phyloP scores from a whole-genome alignment of 371 early-diverging fungal species.

The Chytridium lagenaria region DNA sequence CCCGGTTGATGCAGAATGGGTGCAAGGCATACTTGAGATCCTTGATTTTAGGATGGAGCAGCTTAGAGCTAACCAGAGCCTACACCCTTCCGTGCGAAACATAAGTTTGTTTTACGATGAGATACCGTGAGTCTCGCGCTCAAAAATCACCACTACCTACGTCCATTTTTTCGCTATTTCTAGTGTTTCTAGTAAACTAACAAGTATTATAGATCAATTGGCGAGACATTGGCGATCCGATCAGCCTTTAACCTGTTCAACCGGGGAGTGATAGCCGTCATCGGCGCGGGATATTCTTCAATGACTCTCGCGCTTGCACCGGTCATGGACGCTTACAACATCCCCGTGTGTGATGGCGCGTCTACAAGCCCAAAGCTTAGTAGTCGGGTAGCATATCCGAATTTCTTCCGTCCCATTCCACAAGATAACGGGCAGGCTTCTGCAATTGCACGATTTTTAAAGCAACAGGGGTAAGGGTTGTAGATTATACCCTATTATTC shows the following conservation, averaged over 20 bases:
- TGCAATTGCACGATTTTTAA: constrained; percentile 30
- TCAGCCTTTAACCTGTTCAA: not conserved
- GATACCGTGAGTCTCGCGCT: not conserved
- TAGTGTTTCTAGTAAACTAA: no score
- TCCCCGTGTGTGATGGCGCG: constrained; percentile 42
- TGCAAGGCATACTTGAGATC: not conserved
- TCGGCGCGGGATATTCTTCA: constrained; percentile 35
- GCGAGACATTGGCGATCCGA: not conserved
- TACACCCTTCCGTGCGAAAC: constrained; percentile 20
- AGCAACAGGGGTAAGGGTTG: no score
- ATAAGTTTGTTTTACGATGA: not conserved
- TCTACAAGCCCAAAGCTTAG: constrained; percentile 30
- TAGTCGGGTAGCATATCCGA: constrained; percentile 27
- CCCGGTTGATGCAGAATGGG: not conserved
- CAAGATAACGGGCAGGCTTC: constrained; percentile 29
- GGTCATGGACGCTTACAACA: constrained; percentile 14
- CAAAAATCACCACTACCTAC: not conserved
- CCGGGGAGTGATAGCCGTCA: constrained; percentile 7
- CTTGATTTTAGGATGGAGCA: not conserved
- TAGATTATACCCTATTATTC: no score
- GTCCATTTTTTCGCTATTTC: no score
- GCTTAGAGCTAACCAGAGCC: not conserved
- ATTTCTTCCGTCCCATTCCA: constrained; percentile 43
- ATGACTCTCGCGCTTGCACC: no score
- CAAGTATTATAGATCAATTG: not conserved